These are phyloP conservation scores for Coprinellus micaceus DNA, from an alignment of 768 basidiomycete species.

Conservation along the genomic window DNA sequence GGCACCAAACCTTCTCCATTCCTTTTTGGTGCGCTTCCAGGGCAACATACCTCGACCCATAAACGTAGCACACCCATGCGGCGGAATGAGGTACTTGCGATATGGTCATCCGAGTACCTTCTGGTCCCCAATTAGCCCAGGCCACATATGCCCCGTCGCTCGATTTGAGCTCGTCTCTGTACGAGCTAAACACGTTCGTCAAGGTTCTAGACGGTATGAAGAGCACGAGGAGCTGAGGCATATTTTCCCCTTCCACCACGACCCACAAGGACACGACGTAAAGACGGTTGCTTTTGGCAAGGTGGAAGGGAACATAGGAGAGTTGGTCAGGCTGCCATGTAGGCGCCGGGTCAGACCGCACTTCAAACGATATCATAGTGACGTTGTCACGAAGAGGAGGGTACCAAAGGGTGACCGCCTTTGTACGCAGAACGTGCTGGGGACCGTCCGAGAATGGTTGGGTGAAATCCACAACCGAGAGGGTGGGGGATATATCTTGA, in stretches of 20 bases:
- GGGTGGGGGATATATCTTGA: conserved; percentile 24
- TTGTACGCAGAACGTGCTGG: not conserved
- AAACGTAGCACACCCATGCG: conserved; percentile 60
- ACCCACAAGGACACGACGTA: conserved; percentile 46
- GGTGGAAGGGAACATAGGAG: conserved; percentile 43
- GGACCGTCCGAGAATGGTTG: conserved; percentile 5
- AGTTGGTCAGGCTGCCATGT: conserved; percentile 35
- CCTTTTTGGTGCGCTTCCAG: conserved; percentile 11
- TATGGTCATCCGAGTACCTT: conserved; percentile 41
- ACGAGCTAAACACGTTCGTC: conserved; percentile 20
- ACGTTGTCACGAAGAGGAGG: conserved; percentile 32
- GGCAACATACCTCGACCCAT: conserved; percentile 43
- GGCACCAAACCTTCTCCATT: conserved; percentile 18
- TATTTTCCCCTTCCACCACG: conserved; percentile 20
- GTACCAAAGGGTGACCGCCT: conserved; percentile 39
- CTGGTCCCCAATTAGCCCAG: conserved; percentile 55
- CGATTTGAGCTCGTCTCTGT: not conserved
- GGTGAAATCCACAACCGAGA: conserved; percentile 38
- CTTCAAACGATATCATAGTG: conserved; percentile 30
- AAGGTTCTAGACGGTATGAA: conserved; percentile 42
- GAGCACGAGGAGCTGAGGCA: conserved; percentile 29
- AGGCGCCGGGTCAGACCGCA: conserved; percentile 56
- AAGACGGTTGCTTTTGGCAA: conserved; percentile 38
- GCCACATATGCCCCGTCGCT: conserved; percentile 17
- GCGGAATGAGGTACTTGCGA: conserved; percentile 28